A percentile compares a stretch with the other conserved stretches of the same genome.
phyloP scores from a whole-genome alignment of 441 rosid species.

The Macaranga tanarius region DNA sequence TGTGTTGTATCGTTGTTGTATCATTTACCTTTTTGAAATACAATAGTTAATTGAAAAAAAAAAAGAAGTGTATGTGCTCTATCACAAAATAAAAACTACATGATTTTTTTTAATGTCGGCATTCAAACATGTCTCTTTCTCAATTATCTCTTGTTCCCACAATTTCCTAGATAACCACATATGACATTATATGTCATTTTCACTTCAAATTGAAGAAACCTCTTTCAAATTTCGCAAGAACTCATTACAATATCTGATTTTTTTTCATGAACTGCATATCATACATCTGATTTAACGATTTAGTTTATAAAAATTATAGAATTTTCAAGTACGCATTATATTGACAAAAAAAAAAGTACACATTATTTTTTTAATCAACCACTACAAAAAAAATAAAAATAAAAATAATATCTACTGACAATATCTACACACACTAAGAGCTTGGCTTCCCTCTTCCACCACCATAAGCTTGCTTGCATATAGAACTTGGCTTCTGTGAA shows the following conservation, averaged over 20 bases:
- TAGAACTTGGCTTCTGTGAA: constrained; percentile 61
- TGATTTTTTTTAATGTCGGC: background rate
- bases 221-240: background rate
- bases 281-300: no score
- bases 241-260: background rate
- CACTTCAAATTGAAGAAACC: constrained; percentile 6
- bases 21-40: no score
- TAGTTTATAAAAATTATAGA: no score
- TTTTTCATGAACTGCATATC: no score
- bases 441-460: constrained; percentile 68
- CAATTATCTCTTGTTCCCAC: background rate
- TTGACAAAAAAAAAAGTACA: no score
- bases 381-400: background rate
- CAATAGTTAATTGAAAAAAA: no score
- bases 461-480: constrained; percentile 77
- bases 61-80: no score
- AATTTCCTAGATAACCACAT: constrained; percentile 7
- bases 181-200: constrained; percentile 5
- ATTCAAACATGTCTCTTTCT: background rate
- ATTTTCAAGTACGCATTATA: no score
- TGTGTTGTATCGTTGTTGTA: no score
- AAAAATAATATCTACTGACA: background rate
- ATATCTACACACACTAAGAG: constrained; percentile 31
- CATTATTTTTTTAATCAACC: no score
- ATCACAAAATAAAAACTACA: no score